Evolutionary conservation across 305 asterid species (phyloP), one percentile per base, ranked within the genome.

Genomic region (Fraxinus floribunda): DNA sequence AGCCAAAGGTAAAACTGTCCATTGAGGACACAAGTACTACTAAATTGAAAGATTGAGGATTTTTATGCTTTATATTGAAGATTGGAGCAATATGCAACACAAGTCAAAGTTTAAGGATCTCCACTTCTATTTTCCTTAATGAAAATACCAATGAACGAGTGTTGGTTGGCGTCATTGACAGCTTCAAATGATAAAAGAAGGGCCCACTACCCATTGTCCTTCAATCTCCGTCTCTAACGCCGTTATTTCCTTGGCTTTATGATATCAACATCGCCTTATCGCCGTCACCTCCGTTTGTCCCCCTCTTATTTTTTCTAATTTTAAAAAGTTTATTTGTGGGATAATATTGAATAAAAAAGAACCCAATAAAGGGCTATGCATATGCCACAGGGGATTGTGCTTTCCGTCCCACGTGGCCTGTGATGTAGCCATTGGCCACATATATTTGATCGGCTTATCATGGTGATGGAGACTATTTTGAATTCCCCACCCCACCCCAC

Each of bases 301-400:
- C 77, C 35, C 8, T 68, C 55, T 7, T 3, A 38, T 11, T 34
- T 10, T 30, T 52, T 70, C 52, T 1, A 55, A 26, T 24, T 78
- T 66, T 4, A 22, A 11, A 41, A 78, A 24, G 1, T 30, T 72
- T 15, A 30, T 8, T 73, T 73, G 36, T 24, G 38, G 64, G 87
- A 85, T 79, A 88, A 88, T 79, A 79, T 20, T 30, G 30, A 30
- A 76, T 55, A 41, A 83, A 80, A 85, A 85, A 75, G 62, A 52
- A 66, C 35, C 82, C 82, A 46, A 46, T 78, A 36, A 22, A 52
- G 80, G 57, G 75, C 79, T 55, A 38, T 36, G 32, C 41, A 77
- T 29, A 30, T 38, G 85, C 86, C 88, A 84, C 73, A 81, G 80
- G 8, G 79, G 86, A 80, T 46, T 29, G 1, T 34, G 55, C n/a